phyloP scores from a whole-genome alignment of 78 protist species.

The Ministeria vibrans region DNA sequence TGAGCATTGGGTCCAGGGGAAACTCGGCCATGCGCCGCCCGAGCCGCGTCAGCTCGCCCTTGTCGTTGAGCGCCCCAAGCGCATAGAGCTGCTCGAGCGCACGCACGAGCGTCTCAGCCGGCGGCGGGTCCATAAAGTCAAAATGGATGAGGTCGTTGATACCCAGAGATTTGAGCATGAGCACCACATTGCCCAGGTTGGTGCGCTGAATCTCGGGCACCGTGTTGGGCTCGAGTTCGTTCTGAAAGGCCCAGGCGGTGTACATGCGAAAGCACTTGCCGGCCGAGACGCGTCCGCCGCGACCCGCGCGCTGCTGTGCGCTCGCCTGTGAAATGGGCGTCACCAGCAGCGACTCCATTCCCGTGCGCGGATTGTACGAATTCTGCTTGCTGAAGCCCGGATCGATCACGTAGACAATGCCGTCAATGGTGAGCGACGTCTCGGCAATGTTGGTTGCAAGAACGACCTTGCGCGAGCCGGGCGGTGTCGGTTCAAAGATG shows the following conservation, averaged over 20 bases:
- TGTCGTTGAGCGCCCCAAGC: conserved; percentile 89
- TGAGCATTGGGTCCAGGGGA: conserved; percentile 92
- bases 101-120: conserved; percentile 92
- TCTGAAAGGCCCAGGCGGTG: conserved; percentile 85
- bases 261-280: conserved; percentile 91
- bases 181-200: conserved; percentile 92
- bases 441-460: conserved; percentile 98
- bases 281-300: conserved; percentile 95
- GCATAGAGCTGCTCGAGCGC: conserved; percentile 84
- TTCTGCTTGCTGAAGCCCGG: conserved; percentile 88
- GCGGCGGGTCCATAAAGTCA: conserved; percentile 99
- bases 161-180: conserved; percentile 88
- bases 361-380: conserved; percentile 85
- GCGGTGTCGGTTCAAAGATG: conserved; percentile 91
- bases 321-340: conserved; percentile 79
- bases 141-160: conserved; percentile 92
- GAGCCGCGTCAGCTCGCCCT: conserved; percentile 92
- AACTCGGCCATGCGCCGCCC: conserved; percentile 97
- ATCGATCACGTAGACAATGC: conserved; percentile 96
- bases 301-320: conserved; percentile 91
- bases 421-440: conserved; percentile 94
- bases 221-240: conserved; percentile 80
- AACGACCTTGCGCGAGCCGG: conserved; percentile 91
- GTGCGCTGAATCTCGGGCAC: conserved; percentile 98
- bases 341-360: conserved; percentile 92